Conservation (phyloP, 176 grass and related monocot genomes). For the Lolium rigidum region DNA sequence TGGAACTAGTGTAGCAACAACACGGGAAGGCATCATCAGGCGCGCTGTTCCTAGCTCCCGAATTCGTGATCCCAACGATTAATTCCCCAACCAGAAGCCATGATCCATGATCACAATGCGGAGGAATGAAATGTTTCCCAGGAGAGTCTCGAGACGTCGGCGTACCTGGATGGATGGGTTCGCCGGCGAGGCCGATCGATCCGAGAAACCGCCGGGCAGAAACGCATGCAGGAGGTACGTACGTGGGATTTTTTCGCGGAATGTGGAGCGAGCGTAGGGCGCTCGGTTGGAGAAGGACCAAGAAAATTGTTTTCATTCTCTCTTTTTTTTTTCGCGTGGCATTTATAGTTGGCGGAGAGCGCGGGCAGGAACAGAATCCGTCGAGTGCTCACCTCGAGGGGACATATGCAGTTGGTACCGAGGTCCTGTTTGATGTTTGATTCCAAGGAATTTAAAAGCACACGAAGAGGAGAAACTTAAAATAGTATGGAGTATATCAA, state of each 20-base stretch:
- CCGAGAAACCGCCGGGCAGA: constrained; percentile 16
- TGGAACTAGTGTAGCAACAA: background rate
- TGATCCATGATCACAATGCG: background rate
- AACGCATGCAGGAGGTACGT: constrained; percentile 16
- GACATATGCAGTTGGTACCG: no score
- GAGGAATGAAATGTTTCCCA: background rate
- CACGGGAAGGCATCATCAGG: background rate
- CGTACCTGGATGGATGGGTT: constrained; percentile 32
- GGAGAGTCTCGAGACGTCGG: background rate
- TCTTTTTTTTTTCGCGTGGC: background rate
- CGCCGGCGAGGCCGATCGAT: constrained; percentile 30
- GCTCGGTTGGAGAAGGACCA: background rate
- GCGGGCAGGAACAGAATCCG: constrained; percentile 26
- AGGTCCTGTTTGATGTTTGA: no score
- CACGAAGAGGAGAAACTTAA: no score
- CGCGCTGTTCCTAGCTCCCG: background rate
- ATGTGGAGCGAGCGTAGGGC: background rate
- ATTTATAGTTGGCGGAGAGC: constrained; percentile 33
- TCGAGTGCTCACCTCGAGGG: background rate
- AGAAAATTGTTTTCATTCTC: background rate
- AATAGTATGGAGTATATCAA: no score
- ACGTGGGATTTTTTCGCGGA: constrained; percentile 5
- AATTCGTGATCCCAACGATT: background rate
- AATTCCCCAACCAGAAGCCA: background rate
- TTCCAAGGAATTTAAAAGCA: no score